Percentiles rank a stretch among this genome's conserved stretches.
Evolutionary conservation across 2,329 filamentous ascomycete species (phyloP).

Genomic region (Cordyceps farinosa): DNA sequence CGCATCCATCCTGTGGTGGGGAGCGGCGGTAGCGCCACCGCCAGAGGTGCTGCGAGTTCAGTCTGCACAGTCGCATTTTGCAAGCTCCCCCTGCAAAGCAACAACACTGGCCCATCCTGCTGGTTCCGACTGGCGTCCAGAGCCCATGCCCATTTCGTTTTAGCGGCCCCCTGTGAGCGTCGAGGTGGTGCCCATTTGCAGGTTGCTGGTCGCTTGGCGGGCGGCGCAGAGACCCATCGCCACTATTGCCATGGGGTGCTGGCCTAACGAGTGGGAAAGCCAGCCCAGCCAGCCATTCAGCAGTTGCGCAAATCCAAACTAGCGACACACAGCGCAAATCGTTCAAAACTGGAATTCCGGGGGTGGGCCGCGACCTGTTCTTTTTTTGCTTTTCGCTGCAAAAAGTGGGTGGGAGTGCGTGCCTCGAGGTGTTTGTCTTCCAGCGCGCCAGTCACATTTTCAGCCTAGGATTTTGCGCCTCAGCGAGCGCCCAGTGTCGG

Average conservation of each 20-base stretch:
- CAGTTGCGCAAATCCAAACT: not conserved
- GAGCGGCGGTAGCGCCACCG: not conserved
- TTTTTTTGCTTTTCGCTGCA: not conserved
- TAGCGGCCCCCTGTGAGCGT: not conserved
- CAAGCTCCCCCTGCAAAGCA: not conserved
- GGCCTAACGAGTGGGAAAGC: no score
- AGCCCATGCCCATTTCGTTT: not conserved
- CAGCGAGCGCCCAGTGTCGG: not conserved
- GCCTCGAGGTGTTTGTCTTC: no score
- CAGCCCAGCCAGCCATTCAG: constrained; percentile 2
- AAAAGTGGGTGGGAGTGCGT: not conserved
- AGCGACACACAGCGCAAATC: not conserved
- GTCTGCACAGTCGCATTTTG: not conserved
- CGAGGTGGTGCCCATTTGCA: not conserved
- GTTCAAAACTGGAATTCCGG: constrained; percentile 10
- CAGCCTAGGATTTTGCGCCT: not conserved
- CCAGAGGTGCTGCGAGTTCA: not conserved
- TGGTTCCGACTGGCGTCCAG: not conserved
- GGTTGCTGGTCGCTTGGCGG: not conserved
- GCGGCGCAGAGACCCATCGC: not conserved
- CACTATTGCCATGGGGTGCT: not conserved
- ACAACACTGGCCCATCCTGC: not conserved
- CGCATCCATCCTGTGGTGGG: not conserved
- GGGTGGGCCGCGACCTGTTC: constrained; percentile 1
- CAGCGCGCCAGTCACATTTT: not conserved